phyloP scores from a whole-genome alignment of 352 stramenopile genomes.

The Globisporangium nunn region DNA sequence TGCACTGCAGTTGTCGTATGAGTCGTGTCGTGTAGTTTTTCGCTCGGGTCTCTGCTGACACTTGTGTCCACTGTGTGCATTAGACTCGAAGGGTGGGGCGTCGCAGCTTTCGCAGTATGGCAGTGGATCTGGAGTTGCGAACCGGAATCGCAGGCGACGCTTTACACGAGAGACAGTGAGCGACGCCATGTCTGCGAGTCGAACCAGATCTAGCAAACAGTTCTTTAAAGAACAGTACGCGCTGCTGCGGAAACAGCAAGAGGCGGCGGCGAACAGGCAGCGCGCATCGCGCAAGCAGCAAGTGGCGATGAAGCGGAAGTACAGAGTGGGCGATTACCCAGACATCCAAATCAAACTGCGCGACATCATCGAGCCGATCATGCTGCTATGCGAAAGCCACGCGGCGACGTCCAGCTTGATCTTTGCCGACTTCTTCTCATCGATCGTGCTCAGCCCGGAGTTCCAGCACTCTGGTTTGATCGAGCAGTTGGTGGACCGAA shows the following conservation, averaged over 20 bases:
- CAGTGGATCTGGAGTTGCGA: neutral
- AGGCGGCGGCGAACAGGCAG: slow-evolving; percentile 43
- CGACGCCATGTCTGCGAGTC: neutral
- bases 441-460: slow-evolving; percentile 26
- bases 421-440: slow-evolving; percentile 37
- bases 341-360: slow-evolving; percentile 73
- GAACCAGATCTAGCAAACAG: slow-evolving; percentile 18
- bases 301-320: slow-evolving; percentile 62
- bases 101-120: slow-evolving; percentile 7
- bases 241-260: slow-evolving; percentile 41
- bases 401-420: slow-evolving; percentile 30
- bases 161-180: slow-evolving; percentile 24
- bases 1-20: neutral
- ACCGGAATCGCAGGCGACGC: slow-evolving; percentile 3
- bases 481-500: slow-evolving; percentile 2
- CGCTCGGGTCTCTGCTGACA: neutral
- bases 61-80: neutral
- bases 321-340: slow-evolving; percentile 61
- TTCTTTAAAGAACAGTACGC: slow-evolving; percentile 66
- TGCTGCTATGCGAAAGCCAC: slow-evolving; percentile 52
- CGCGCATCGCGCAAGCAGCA: slow-evolving; percentile 37
- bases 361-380: slow-evolving; percentile 64
- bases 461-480: slow-evolving; percentile 16
- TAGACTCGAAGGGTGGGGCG: slow-evolving; percentile 3
- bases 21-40: neutral